These are phyloP conservation scores for Hysterium pulicare DNA, from an alignment of 2,329 filamentous ascomycete species.

Conservation along the genomic window DNA sequence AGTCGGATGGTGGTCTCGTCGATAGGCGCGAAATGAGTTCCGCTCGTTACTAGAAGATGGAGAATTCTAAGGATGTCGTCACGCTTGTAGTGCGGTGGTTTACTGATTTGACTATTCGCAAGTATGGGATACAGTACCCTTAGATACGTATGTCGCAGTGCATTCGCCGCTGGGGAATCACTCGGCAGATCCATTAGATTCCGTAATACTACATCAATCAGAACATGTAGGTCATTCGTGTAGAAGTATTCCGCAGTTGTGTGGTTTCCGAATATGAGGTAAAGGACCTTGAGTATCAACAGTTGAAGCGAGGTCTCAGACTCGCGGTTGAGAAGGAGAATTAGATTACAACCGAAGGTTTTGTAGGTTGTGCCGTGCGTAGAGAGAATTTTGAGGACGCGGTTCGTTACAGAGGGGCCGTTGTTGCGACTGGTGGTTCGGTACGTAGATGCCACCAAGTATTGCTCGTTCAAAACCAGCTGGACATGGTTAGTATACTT, in stretches of 20 bases:
- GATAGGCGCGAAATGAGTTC: constrained; percentile 72
- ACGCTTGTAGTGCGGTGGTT: constrained; percentile 86
- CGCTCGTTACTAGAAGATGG: constrained; percentile 62
- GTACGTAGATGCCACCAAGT: constrained; percentile 70
- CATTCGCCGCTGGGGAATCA: constrained; percentile 54
- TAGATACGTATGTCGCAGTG: constrained; percentile 87
- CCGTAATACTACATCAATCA: constrained; percentile 92
- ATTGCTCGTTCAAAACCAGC: constrained; percentile 97
- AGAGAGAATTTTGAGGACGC: constrained; percentile 87
- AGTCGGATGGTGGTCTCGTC: constrained; percentile 78
- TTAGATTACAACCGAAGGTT: constrained; percentile 97
- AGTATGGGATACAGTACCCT: constrained; percentile 88
- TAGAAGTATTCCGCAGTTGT: constrained; percentile 98
- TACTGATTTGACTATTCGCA: constrained; percentile 83
- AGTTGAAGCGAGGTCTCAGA: constrained; percentile 89
- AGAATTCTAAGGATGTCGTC: constrained; percentile 78
- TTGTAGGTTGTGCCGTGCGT: constrained; percentile 77
- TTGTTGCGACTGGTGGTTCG: constrained; percentile 21
- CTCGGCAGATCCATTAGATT: constrained; percentile 95
- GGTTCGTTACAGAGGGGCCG: constrained; percentile 68
- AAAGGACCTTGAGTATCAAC: constrained; percentile 92
- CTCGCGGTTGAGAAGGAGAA: constrained; percentile 89
- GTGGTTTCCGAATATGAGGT: constrained; percentile 88
- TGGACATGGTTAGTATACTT: constrained; percentile 37
- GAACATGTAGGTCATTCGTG: constrained; percentile 90